Evolutionary conservation across 768 basidiomycete genomes (phyloP), one percentile per base, ranked within the genome.

Genomic region (Chiua virens): DNA sequence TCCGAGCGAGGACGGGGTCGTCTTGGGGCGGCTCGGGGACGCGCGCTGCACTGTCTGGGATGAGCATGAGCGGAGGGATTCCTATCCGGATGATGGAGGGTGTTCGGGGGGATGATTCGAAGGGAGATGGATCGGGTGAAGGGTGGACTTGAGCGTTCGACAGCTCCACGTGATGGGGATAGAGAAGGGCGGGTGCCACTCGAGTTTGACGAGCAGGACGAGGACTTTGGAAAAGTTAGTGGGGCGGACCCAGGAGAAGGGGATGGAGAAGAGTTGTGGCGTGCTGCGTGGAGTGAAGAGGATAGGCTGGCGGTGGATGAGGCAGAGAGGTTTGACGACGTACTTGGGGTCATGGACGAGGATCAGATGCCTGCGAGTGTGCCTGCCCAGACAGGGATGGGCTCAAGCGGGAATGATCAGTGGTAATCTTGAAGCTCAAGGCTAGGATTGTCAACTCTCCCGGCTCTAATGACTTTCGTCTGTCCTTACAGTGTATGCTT

Each of bases 191-290:
- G 54, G 1, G 74, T 75, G 1, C 70, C 71, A 10, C 67, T 78
- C n/a, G 74, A 77, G 58, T 87, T 87, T 61, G 84, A 84, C 45
- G 83, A 87, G 59, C 81, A 83, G 51, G 86, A 87, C 48, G 84
- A 87, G 48, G 83, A 84, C 42, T 82, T 86, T 54, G 58, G 47
- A 72, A 18, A 58, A 14, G 47, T n/a, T 17, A 34, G 39, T 2
- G 43, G 18, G 32, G 50, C 39, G 0, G 54, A 50, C 30, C 27
- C 15, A 2, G 22, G 41, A 0, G 54, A 39, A 1, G 50, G 43
- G 5, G 60, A 58, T 11, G 53, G 48, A 1, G 63, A 66, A 0
- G 63, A 63, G 11, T 25, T 61, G 30, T 70, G 60, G 62, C 50
- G 38, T 8, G 59, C 44, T 8, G 59, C 44, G 4, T 67, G 65